These are phyloP conservation scores for Stachybotrys elegans DNA, from an alignment of 2,329 filamentous ascomycete species.

Conservation along the genomic window DNA sequence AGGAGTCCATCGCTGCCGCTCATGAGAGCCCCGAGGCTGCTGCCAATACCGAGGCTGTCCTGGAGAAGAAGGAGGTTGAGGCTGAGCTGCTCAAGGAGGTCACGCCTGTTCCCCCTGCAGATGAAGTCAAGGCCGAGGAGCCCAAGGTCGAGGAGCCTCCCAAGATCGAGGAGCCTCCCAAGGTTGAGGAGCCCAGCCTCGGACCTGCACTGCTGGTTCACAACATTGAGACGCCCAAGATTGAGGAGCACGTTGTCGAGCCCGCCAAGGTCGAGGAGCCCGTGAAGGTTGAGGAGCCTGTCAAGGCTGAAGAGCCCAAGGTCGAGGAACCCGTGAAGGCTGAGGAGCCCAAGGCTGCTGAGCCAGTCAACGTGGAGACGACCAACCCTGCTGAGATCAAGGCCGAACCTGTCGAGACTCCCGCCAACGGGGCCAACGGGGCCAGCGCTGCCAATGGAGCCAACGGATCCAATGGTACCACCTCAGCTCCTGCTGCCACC, in stretches of 20 bases:
- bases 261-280: slow-evolving; percentile 14
- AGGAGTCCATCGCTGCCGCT: slow-evolving; percentile 53
- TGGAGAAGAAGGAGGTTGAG: slow-evolving; percentile 72
- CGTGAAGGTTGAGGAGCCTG: not conserved
- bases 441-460: slow-evolving; percentile 10
- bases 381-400: slow-evolving; percentile 8
- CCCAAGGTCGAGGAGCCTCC: slow-evolving; percentile 6
- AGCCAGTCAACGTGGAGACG: slow-evolving; percentile 4
- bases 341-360: slow-evolving; percentile 8
- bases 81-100: slow-evolving; percentile 66
- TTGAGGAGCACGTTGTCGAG: slow-evolving; percentile 15
- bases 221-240: slow-evolving; percentile 8
- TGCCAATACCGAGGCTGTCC: slow-evolving; percentile 60
- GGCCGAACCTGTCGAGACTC: slow-evolving; percentile 9
- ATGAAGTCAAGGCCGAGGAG: slow-evolving; percentile 19
- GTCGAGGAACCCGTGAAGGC: slow-evolving; percentile 7
- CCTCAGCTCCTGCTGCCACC: slow-evolving; percentile 3
- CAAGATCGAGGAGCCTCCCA: slow-evolving; percentile 11
- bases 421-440: slow-evolving; percentile 15
- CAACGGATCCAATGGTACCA: slow-evolving; percentile 17
- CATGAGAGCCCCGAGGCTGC: slow-evolving; percentile 66
- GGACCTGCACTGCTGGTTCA: slow-evolving; percentile 1
- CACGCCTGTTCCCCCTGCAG: slow-evolving; percentile 32
- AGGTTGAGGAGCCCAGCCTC: slow-evolving; percentile 11
- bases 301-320: slow-evolving; percentile 14